Percentiles rank a stretch among this genome's conserved stretches.
Conservation (phyloP, 129 eudicot species). For the Artemisia argyi region DNA sequence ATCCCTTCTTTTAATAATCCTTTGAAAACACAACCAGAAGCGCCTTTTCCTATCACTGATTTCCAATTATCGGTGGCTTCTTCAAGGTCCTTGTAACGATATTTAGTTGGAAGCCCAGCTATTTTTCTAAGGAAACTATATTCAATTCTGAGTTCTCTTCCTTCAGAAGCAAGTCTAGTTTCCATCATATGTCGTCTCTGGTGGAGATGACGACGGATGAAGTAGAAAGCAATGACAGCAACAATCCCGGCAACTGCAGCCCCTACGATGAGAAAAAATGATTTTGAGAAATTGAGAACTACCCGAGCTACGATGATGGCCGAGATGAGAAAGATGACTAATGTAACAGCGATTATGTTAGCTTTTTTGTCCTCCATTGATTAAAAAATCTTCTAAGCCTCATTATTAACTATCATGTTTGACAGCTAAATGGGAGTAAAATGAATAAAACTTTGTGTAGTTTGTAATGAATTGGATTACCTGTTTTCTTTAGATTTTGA, state of each 20-base stretch:
- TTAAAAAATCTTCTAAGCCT: conserved; percentile 17
- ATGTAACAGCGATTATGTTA: conserved; percentile 36
- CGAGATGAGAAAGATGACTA: conserved; percentile 35
- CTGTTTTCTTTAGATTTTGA: too few species aligned
- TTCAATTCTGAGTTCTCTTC: conserved; percentile 72
- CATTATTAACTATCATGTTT: background rate
- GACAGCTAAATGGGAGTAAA: background rate
- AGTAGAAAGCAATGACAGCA: conserved; percentile 39
- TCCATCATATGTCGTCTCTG: conserved; percentile 45
- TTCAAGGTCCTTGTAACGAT: conserved; percentile 63
- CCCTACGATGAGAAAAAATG: conserved; percentile 57
- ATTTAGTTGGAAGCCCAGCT: conserved; percentile 82
- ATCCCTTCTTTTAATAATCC: conserved; percentile 74
- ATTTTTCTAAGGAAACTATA: conserved; percentile 84
- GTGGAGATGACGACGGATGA: conserved; percentile 43
- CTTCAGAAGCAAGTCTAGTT: conserved; percentile 50
- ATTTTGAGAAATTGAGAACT: conserved; percentile 33
- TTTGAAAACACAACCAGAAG: conserved; percentile 65
- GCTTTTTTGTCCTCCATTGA: conserved; percentile 65
- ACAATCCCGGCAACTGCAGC: conserved; percentile 60
- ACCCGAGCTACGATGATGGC: conserved; percentile 47
- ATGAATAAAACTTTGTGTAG: too few species aligned
- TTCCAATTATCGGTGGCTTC: conserved; percentile 65
- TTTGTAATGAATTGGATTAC: too few species aligned
- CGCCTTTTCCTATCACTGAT: conserved; percentile 63